These are phyloP conservation scores for Eragrostis tef DNA, from an alignment of 202 grass and related monocot species.

Conservation along the genomic window DNA sequence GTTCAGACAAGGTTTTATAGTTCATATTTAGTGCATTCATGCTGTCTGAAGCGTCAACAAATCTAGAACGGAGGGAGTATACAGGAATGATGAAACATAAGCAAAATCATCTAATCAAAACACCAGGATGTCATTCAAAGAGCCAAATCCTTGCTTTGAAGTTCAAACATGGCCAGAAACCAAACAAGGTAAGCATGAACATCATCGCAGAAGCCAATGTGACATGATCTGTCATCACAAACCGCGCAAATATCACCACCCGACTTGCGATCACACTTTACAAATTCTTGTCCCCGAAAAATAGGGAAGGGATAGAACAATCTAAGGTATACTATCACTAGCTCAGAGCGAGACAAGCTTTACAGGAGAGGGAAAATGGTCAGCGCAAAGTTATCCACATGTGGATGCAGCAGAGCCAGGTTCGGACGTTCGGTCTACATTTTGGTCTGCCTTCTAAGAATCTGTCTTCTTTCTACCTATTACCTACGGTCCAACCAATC, in stretches of 20 bases:
- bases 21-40: too few species aligned
- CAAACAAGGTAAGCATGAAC: too few species aligned
- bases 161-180: too few species aligned
- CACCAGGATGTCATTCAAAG: too few species aligned
- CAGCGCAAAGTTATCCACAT: background rate
- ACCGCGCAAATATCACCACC: conserved; percentile 41
- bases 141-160: too few species aligned
- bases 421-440: conserved; percentile 31
- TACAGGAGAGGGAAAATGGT: conserved; percentile 45
- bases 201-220: too few species aligned
- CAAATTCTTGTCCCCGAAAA: conserved; percentile 27
- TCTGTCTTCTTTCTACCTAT: conserved; percentile 61
- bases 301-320: conserved; percentile 33
- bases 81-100: too few species aligned
- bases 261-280: conserved; percentile 51
- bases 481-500: conserved; percentile 57
- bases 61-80: too few species aligned
- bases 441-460: conserved; percentile 6
- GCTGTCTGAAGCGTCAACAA: too few species aligned
- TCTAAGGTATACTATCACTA: conserved; percentile 47
- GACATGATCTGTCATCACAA: background rate
- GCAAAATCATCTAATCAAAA: too few species aligned
- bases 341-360: conserved; percentile 53
- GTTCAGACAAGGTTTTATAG: too few species aligned
- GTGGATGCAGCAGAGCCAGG: background rate